Evolutionary conservation across 352 stramenopile species (phyloP).

Genomic region (Globisporangium parvum): DNA sequence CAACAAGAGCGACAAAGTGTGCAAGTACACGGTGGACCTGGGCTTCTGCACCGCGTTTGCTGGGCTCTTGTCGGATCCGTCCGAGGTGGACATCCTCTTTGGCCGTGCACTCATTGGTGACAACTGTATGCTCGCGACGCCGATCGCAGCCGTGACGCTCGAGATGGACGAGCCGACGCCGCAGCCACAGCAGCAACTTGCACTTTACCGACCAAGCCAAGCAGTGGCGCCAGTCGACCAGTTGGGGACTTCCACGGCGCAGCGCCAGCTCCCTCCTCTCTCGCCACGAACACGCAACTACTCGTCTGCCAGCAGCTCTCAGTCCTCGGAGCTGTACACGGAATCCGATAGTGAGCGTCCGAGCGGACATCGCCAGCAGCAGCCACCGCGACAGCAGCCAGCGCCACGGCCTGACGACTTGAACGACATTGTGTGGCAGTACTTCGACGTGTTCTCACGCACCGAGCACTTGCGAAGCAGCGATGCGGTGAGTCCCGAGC

Average conservation of each 20-base stretch:
- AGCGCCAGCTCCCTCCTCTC: no score
- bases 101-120: slow-evolving; percentile 16
- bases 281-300: no score
- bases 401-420: neutral
- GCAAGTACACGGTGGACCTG: slow-evolving; percentile 19
- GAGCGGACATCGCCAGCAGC: neutral
- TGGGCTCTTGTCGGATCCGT: slow-evolving; percentile 12
- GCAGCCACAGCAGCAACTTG: neutral
- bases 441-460: neutral
- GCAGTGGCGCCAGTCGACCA: no score
- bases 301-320: no score
- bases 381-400: neutral
- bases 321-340: no score
- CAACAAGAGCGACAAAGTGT: slow-evolving; percentile 9
- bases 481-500: neutral
- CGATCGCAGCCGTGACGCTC: neutral
- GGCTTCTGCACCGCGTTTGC: slow-evolving; percentile 21
- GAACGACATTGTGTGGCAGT: neutral
- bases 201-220: neutral
- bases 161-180: no score
- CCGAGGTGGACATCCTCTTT: slow-evolving; percentile 12
- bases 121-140: slow-evolving; percentile 21
- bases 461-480: neutral
- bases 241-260: no score
- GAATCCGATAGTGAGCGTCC: neutral